Evolutionary conservation across 78 protist genomes (phyloP).

Genomic region (Chrysochromulina tobinii): DNA sequence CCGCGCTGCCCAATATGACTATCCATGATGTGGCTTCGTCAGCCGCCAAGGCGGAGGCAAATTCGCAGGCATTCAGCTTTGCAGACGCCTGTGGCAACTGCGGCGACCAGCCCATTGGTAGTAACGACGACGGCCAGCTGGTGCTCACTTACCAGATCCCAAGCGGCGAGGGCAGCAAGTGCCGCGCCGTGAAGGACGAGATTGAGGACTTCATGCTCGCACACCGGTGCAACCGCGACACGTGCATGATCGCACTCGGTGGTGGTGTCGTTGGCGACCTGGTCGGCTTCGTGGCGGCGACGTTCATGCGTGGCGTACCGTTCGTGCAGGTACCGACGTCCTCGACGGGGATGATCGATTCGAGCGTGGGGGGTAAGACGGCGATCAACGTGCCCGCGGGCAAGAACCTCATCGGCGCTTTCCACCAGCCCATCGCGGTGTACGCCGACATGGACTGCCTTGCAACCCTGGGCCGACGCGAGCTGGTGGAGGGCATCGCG

Average conservation of each 20-base stretch:
- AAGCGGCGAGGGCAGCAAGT: conserved; percentile 63
- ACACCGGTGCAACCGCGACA: conserved; percentile 48
- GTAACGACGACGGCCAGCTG: too few species aligned
- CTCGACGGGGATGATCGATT: conserved; percentile 80
- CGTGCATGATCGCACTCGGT: conserved; percentile 72
- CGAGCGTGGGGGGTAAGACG: conserved; percentile 74
- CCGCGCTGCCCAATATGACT: neutral
- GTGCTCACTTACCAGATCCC: neutral
- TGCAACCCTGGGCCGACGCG: neutral
- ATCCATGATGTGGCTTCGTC: neutral
- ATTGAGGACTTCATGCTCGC: conserved; percentile 72
- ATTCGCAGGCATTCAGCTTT: neutral
- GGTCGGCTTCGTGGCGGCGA: conserved; percentile 76
- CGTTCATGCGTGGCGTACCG: conserved; percentile 75
- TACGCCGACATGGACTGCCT: conserved; percentile 55
- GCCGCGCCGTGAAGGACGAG: conserved; percentile 45
- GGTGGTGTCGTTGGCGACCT: conserved; percentile 87
- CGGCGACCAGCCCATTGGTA: neutral
- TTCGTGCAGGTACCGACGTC: conserved; percentile 78
- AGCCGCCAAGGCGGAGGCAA: neutral
- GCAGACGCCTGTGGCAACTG: neutral
- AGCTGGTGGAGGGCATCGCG: conserved; percentile 28
- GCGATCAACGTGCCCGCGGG: conserved; percentile 70
- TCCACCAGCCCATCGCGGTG: conserved; percentile 76
- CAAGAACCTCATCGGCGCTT: conserved; percentile 84